A percentile compares a stretch with the other conserved stretches of the same genome.
phyloP scores from a whole-genome alignment of 2,329 filamentous ascomycete species.

The Aureobasidium melanogenum region DNA sequence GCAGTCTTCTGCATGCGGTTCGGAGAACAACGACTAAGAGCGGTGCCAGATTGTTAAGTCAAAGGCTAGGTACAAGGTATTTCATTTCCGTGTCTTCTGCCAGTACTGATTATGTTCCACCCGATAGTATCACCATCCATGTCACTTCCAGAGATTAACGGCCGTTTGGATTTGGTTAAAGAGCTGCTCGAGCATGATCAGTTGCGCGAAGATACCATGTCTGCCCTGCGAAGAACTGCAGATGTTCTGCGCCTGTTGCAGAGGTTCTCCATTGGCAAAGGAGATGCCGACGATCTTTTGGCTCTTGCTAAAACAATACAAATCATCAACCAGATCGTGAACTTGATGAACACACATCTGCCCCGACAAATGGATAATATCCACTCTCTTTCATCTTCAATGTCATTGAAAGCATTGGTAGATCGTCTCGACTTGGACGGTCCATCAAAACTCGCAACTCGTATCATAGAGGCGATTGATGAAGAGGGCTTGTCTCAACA shows the following conservation, averaged over 20 bases:
- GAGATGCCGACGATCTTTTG: slow-evolving; percentile 85
- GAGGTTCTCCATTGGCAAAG: slow-evolving; percentile 85
- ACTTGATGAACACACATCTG: slow-evolving; percentile 27
- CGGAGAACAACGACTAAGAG: slow-evolving; percentile 86
- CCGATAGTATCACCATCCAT: slow-evolving; percentile 67
- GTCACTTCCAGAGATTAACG: slow-evolving; percentile 68
- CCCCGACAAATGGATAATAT: too few species aligned
- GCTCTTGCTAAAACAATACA: slow-evolving; percentile 72
- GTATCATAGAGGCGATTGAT: slow-evolving; percentile 74
- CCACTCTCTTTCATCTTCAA: neutral
- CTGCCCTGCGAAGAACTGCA: slow-evolving; percentile 63
- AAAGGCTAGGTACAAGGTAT: slow-evolving; percentile 58
- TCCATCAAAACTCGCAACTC: slow-evolving; percentile 58
- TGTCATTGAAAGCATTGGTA: slow-evolving; percentile 17
- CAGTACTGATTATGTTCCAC: neutral
- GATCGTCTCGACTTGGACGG: slow-evolving; percentile 56
- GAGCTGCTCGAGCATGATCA: slow-evolving; percentile 58
- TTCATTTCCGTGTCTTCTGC: neutral
- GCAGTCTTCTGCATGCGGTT: slow-evolving; percentile 84
- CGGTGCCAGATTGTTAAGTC: slow-evolving; percentile 72
- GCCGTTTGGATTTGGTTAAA: slow-evolving; percentile 72
- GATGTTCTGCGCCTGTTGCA: slow-evolving; percentile 87
- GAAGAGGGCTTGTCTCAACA: slow-evolving; percentile 81
- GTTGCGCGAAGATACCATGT: slow-evolving; percentile 60
- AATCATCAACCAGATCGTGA: slow-evolving; percentile 59